Percentiles rank a stretch among this genome's conserved stretches.
Conservation (phyloP, 371 early-diverging fungal species). For the Parasitella parasitica region DNA sequence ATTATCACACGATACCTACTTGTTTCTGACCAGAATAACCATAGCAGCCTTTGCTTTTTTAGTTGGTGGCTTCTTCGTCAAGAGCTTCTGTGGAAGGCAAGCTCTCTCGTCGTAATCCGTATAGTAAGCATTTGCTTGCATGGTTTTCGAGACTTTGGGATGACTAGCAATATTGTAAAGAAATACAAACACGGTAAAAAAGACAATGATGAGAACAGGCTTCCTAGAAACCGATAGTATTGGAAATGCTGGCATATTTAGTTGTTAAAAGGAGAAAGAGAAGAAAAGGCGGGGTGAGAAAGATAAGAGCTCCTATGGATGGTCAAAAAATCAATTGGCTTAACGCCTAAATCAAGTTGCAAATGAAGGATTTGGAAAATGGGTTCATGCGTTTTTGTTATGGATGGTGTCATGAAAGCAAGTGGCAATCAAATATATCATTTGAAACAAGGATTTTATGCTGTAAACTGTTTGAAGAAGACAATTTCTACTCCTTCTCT, state of each 20-base stretch:
- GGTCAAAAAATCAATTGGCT: too few species aligned
- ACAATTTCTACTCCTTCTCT: too few species aligned
- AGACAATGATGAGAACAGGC: conserved; percentile 2
- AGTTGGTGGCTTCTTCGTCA: conserved; percentile 36
- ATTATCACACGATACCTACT: conserved; percentile 19
- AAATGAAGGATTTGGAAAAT: too few species aligned
- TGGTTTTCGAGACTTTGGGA: conserved; percentile 37
- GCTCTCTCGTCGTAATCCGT: conserved; percentile 45
- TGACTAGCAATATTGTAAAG: conserved; percentile 48
- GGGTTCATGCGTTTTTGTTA: too few species aligned
- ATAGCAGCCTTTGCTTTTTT: conserved; percentile 52
- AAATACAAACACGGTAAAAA: conserved; percentile 13
- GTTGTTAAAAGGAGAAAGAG: background rate
- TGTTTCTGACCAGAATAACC: conserved; percentile 50
- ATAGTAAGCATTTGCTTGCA: conserved; percentile 50
- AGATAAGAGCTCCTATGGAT: too few species aligned
- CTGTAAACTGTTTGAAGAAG: too few species aligned
- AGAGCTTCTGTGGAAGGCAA: conserved; percentile 43
- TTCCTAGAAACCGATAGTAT: conserved; percentile 11
- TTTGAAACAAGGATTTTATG: too few species aligned
- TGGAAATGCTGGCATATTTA: conserved; percentile 10
- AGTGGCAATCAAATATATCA: too few species aligned
- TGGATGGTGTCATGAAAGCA: too few species aligned
- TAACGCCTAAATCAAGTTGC: too few species aligned
- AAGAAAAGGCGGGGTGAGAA: too few species aligned